Evolutionary conservation across 2,329 filamentous ascomycete genomes (phyloP).

Genomic region (Hypoxylon sp.): DNA sequence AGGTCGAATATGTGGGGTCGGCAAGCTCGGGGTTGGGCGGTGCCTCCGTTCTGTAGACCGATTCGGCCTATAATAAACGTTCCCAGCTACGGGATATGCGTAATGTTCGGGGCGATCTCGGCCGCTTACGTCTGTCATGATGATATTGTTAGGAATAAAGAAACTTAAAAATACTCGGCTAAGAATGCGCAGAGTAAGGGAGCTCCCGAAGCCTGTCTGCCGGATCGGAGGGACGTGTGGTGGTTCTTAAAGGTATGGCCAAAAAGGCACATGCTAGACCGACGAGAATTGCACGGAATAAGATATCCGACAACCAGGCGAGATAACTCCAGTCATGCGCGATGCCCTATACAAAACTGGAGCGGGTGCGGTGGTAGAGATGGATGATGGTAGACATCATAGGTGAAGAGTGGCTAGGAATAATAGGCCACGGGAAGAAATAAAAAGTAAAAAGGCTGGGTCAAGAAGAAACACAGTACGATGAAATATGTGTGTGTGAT

Average conservation of each 20-base stretch:
- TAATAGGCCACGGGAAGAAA: constrained; percentile 23
- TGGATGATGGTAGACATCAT: constrained; percentile 34
- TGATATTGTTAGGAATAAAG: constrained; percentile 49
- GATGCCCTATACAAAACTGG: constrained; percentile 28
- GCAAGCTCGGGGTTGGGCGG: constrained; percentile 50
- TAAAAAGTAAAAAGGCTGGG: constrained; percentile 19
- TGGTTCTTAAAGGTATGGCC: constrained; percentile 27
- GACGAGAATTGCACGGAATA: constrained; percentile 26
- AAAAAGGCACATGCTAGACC: constrained; percentile 33
- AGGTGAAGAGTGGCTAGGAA: constrained; percentile 24
- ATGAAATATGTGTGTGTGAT: constrained; percentile 11
- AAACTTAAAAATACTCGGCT: constrained; percentile 32
- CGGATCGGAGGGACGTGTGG: constrained; percentile 16
- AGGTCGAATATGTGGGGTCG: constrained; percentile 63
- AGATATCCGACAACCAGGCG: constrained; percentile 22
- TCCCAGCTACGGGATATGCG: constrained; percentile 47
- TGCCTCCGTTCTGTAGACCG: constrained; percentile 46
- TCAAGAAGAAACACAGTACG: constrained; percentile 30
- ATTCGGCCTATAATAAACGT: constrained; percentile 52
- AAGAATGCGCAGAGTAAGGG: constrained; percentile 28
- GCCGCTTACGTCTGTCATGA: constrained; percentile 51
- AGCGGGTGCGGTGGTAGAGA: constrained; percentile 23
- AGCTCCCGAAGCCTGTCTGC: constrained; percentile 27
- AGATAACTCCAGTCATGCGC: constrained; percentile 39
- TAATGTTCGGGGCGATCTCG: constrained; percentile 43